Evolutionary conservation across 139 green algal species (phyloP), one percentile per base, ranked within the genome.

Genomic region (Limnomonas spitsbergensis): DNA sequence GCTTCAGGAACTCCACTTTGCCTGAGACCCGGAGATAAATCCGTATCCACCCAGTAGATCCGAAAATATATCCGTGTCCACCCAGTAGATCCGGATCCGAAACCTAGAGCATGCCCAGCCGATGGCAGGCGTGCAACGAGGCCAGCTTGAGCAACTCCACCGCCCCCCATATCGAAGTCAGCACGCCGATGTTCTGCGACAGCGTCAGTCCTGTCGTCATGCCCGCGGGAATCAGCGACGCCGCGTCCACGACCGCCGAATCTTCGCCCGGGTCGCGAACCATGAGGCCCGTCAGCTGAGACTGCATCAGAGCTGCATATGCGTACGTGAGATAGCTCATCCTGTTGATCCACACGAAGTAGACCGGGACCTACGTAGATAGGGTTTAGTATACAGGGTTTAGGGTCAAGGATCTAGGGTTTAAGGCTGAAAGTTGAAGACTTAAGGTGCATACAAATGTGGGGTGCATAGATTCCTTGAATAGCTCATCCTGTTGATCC

Each of bases 291-390:
- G 40, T 52, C 7, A 88, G 71, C 79, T 88, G 75, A 0, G 24
- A 69, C 34, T 82, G 40, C 31, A 88, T 7, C 31, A 88, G 73
- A 2, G 84, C 84, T 0, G 78, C 54, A 39, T 76, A 90, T 1
- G 88, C 82, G 34, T 91, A 92, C 0, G 87, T 90, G 1, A 92
- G 76, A 79, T 89, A 92, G 38, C 38, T 81, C 2, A 81, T 75
- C 66, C 87, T 90, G 27, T 77, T 66, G 20, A 90, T 73, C 84
- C 88, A 92, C 26, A 42, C n/a, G 39, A 90, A 92, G 76, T 89
- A 92, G 0, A 88, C 74, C 0, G 82, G 86, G 14, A 80, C 61
- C 74, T 83, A n/a, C n/a, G n/a, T n/a, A n/a, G n/a, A n/a, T n/a
- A n/a, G n/a, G n/a, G n/a, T n/a, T 71, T 24, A 24, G 56, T 6